Conservation (phyloP, 75 land plant species). For the Larix kaempferi region DNA sequence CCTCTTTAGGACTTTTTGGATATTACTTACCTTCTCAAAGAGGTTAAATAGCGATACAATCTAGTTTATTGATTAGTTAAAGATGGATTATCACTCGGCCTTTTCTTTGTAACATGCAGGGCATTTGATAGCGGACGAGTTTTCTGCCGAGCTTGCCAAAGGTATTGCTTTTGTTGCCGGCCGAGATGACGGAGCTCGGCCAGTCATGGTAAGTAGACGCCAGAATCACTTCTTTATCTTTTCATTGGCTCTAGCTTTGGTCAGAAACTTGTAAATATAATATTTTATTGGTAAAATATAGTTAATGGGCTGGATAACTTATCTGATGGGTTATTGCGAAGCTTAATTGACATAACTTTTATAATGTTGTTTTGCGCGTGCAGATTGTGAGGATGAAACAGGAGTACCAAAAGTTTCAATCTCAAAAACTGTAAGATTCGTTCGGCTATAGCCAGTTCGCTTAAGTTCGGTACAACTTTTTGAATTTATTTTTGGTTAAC, state of each 20-base stretch:
- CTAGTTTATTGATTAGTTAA: neutral
- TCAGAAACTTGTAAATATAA: neutral
- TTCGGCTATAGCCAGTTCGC: slow-evolving; percentile 18
- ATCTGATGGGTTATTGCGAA: neutral
- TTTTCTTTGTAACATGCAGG: slow-evolving; percentile 37
- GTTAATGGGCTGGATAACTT: neutral
- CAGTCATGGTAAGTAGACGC: slow-evolving; percentile 61
- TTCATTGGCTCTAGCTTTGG: neutral
- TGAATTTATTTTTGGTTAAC: too few relatives aligned
- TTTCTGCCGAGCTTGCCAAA: slow-evolving; percentile 76
- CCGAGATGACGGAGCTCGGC: slow-evolving; percentile 73
- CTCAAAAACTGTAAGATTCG: slow-evolving; percentile 78
- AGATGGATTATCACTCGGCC: neutral
- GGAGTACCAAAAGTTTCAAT: slow-evolving; percentile 66
- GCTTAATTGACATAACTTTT: neutral
- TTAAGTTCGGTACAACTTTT: neutral
- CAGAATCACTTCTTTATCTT: neutral
- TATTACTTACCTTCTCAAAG: neutral
- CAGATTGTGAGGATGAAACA: slow-evolving; percentile 89
- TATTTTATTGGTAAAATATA: too few relatives aligned
- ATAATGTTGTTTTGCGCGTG: neutral
- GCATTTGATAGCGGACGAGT: slow-evolving; percentile 89
- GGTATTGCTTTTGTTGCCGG: slow-evolving; percentile 91
- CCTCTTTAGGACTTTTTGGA: neutral
- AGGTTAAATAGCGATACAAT: neutral